Base-by-base conservation (phyloP, 2,329 filamentous ascomycete species). In the Talaromyces amestolkiae region DNA sequence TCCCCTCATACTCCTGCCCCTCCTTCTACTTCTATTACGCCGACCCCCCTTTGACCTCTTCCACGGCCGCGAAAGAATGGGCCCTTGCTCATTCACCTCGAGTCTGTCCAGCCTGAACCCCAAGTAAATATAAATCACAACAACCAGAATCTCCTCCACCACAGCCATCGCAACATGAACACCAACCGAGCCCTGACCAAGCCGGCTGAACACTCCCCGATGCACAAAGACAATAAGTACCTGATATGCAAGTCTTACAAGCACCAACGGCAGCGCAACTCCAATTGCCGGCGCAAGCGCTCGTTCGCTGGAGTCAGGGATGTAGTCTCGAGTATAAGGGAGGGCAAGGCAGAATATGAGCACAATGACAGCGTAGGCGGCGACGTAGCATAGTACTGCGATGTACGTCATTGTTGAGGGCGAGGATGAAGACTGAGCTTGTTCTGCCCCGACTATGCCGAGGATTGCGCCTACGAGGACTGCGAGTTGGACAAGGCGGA, bases 171-270 rank as follows among this genome's bases (percentile, higher is more conserved):
- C 19, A 7, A 59, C 22, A 24, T 59, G 56, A 6, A 59, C 56
- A 39, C 24, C 19, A 45, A 59, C 37, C 1, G 56, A 24, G 39
- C 56, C 37, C 15, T 51, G 22, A 4, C 37, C 37, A 13, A 59
- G 33, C n/a, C 37, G 35, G 6, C 19, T 15, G 24, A 59, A 61
- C 2, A 27, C 24, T 1, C 43, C 43, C 9, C 58, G 43, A 22
- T 61, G 58, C 17, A 61, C 58, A 61, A 61, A 61, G 39, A 61
- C 43, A 15, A 61, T 31, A 31, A 61, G 27, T 1, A 61, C 59
- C 33, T 61, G 45, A 53, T 61, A 61, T 17, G 35, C 31, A 19
- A 61, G 59, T 17, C 59, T 33, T 3, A 27, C 59, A 5, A 61
- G 35, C 13, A 61, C 59, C 10, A 61, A 24, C 13, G 59, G 59